Evolutionary conservation across 2,329 filamentous ascomycete species (phyloP), one percentile per base, ranked within the genome.

Genomic region (Colletotrichum sp.): DNA sequence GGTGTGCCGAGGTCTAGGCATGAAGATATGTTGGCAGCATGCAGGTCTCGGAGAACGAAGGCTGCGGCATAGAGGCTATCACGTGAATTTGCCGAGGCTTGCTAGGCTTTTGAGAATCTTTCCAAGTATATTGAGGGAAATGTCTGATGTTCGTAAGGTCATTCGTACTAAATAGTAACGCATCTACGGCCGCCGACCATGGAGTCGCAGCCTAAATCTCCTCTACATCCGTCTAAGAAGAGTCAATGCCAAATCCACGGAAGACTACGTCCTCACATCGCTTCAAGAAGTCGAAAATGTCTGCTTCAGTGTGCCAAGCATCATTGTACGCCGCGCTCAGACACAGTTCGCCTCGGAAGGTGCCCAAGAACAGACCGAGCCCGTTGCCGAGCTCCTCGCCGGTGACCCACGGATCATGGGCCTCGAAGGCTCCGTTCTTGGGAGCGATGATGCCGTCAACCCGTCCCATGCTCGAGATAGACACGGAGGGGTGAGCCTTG

Each of bases 271-370:
- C 64, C 64, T 68, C 34, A 13, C 73, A 82, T 3, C 78, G 67
- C n/a, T 78, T 61, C 36, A 83, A n/a, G 58, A 81, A 82, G 8
- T 68, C 21, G 3, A 34, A n/a, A 1, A 78, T 76, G 6, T 80
- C 79, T 1, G 34, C 43, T 10, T 73, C 68, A 1, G 78, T 79
- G 73, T 87, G 85, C 85, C 85, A 88, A 1, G 85, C 85, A 70
- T 87, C 83, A 70, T 88, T 87, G 30, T 84, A 88, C 7, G 82
- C 85, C 10, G 80, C 83, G 65, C 85, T 88, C 24, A 88, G 73
- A 0, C 79, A 81, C 58, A 88, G n/a, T 38, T 78, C 73, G 0
- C 82, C 84, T 6, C 80, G 78, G 69, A 82, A 87, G 0, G 83
- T 87, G 0, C 83, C 85, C 21, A 88, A 74, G 48, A 86, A 88